phyloP scores from a whole-genome alignment of 1,139 yeast species.

The Yamadazyma dendronema region DNA sequence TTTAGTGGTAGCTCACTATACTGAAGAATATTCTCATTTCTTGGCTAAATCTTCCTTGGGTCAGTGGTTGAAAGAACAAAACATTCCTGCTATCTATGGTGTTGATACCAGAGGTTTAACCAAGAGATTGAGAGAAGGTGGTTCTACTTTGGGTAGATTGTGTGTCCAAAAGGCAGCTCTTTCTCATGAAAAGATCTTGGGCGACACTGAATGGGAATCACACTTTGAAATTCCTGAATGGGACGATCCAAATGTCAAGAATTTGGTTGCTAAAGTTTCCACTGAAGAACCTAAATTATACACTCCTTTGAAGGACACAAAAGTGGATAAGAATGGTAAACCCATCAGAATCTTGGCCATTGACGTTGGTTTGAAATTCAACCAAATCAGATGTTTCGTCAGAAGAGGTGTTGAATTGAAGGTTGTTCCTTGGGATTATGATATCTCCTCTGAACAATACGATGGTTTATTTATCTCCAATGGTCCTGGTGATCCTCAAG shows the following conservation, averaged over 20 bases:
- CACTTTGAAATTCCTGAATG: constrained; percentile 79
- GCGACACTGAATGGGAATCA: constrained; percentile 49
- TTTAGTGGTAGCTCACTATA: constrained; percentile 93
- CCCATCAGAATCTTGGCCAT: constrained; percentile 81
- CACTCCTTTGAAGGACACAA: constrained; percentile 42
- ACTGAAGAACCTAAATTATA: constrained; percentile 71
- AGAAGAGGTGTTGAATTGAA: constrained; percentile 93
- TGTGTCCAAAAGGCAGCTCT: constrained; percentile 55
- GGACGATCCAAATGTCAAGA: constrained; percentile 89
- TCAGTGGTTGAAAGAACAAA: constrained; percentile 87
- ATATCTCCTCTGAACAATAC: constrained; percentile 69
- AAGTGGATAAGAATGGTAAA: constrained; percentile 67
- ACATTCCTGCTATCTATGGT: constrained; percentile 95
- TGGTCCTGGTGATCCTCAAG: constrained; percentile 99
- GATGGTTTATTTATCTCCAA: constrained; percentile 96
- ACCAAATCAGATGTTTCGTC: constrained; percentile 96
- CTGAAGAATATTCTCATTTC: constrained; percentile 92
- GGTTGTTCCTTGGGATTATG: constrained; percentile 96
- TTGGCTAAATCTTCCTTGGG: constrained; percentile 92
- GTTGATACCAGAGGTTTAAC: constrained; percentile 96
- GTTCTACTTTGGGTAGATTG: constrained; percentile 89
- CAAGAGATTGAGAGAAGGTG: constrained; percentile 85
- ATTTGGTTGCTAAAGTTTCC: constrained; percentile 91
- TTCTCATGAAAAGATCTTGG: constrained; percentile 32
- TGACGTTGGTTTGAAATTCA: constrained; percentile 97